Percentiles rank a stretch among this genome's conserved stretches.
Conservation (phyloP, 768 basidiomycete genomes). For the Leucosporidium creatinivorum region DNA sequence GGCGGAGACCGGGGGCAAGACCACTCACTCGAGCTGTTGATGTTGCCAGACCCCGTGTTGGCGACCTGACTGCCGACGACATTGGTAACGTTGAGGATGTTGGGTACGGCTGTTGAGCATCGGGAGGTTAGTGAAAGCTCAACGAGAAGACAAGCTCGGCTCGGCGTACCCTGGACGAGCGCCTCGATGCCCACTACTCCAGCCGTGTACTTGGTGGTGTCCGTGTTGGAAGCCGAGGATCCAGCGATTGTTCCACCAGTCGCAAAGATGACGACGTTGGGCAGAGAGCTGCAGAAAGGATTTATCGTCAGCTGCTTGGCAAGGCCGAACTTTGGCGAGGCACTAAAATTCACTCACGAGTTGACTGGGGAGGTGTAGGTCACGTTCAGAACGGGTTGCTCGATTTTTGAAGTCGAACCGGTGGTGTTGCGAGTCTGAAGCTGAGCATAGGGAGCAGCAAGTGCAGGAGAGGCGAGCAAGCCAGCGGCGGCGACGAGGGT, state of each 20-base stretch:
- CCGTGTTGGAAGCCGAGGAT: neutral
- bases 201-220: constrained; percentile 1
- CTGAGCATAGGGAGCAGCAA: no score
- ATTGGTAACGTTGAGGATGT: constrained; percentile 23
- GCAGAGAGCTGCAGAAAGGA: neutral
- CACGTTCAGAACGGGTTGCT: neutral
- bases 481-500: no score
- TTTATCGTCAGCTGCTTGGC: neutral
- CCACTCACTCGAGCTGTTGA: neutral
- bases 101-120: constrained; percentile 13
- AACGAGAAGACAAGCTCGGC: neutral
- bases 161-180: constrained; percentile 13
- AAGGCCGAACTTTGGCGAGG: neutral
- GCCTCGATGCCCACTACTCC: constrained; percentile 10
- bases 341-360: neutral
- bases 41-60: constrained; percentile 26
- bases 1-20: neutral
- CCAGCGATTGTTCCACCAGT: constrained; percentile 12
- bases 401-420: neutral
- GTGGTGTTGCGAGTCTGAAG: no score
- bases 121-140: neutral
- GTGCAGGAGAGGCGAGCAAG: no score
- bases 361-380: neutral
- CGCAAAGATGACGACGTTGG: constrained; percentile 6
- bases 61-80: constrained; percentile 31